Evolutionary conservation across 768 basidiomycete genomes (phyloP), one percentile per base, ranked within the genome.

Genomic region (Lactarius tabidus): DNA sequence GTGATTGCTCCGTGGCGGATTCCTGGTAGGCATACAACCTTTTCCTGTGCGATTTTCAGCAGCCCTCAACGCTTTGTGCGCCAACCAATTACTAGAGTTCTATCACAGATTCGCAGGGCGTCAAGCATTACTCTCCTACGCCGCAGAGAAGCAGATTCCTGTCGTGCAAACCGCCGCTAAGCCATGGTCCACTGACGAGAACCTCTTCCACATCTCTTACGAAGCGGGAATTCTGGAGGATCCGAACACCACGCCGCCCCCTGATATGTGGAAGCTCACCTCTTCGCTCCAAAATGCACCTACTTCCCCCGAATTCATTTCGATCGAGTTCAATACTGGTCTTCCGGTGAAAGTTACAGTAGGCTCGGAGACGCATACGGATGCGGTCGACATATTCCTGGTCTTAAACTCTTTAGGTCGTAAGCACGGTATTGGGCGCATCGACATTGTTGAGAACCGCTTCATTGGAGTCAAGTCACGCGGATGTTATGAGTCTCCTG

Each of bases 161-260:
- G 95, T 99, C 66, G 84, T 87, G 68, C 97, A 99, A 79, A 99
- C 97, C 54, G 84, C 91, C 14, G 84, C 95, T 62, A 98, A 98
- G 79, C 96, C 97, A 41, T 99, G 97, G 97, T 98, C 96, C 3
- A 99, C 97, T 7, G 96, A 99, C 75, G 97, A 98, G 80, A 99
- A 98, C 80, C 83, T 99, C 56, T 98, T 96, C 88, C 97, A 99
- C 81, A 99, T 98, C 78, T 98, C 97, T 20, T 99, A 98, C 79
- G 97, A 99, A 77, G 96, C 97, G 14, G 97, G 96, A 53, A 98
- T 99, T 76, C 87, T 99, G 69, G 97, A 99, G 77, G 91, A 98
- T 74, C 97, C 97, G 68, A 86, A 96, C 81, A 87, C 81, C 65
- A 98, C 94, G 6, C 97, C 97, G 60, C 96, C 96, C 20, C 75